These are phyloP conservation scores for Entonaema liquescens DNA, from an alignment of 495 filamentous ascomycete genomes.

Conservation along the genomic window DNA sequence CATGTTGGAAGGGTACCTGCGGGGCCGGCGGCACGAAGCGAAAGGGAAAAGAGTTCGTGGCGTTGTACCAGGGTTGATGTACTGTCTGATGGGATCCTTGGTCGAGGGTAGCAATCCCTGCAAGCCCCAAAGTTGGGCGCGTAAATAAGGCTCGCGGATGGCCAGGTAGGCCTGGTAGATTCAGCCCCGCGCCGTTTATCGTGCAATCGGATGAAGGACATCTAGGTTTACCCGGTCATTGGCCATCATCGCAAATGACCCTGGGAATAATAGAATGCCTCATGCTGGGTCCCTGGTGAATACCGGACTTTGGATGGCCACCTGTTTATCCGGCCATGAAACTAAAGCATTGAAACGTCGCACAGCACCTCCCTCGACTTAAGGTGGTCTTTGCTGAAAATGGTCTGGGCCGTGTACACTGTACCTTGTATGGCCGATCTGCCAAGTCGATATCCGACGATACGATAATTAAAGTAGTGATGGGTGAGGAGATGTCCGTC, in stretches of 20 bases:
- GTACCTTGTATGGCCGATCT: constrained; percentile 17
- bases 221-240: constrained; percentile 50
- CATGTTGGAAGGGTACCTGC: constrained; percentile 37
- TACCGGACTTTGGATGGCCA: constrained; percentile 33
- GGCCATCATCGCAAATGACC: constrained; percentile 39
- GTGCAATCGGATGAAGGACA: constrained; percentile 56
- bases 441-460: constrained; percentile 34
- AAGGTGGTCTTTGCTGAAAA: constrained; percentile 21
- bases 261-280: constrained; percentile 23
- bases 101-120: constrained; percentile 51
- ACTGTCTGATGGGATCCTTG: constrained; percentile 41
- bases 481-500: constrained; percentile 31
- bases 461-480: constrained; percentile 35
- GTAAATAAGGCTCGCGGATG: constrained; percentile 59
- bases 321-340: constrained; percentile 37
- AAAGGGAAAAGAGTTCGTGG: constrained; percentile 40
- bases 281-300: constrained; percentile 21
- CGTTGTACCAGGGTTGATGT: constrained; percentile 35
- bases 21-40: constrained; percentile 49
- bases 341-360: constrained; percentile 26
- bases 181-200: constrained; percentile 48
- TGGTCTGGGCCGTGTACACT: constrained; percentile 20
- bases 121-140: constrained; percentile 54
- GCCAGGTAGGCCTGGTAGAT: constrained; percentile 42
- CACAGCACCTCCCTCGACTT: constrained; percentile 27